Conservation (phyloP, 2,329 filamentous ascomycete species). For the Fusarium euwallaceae region DNA sequence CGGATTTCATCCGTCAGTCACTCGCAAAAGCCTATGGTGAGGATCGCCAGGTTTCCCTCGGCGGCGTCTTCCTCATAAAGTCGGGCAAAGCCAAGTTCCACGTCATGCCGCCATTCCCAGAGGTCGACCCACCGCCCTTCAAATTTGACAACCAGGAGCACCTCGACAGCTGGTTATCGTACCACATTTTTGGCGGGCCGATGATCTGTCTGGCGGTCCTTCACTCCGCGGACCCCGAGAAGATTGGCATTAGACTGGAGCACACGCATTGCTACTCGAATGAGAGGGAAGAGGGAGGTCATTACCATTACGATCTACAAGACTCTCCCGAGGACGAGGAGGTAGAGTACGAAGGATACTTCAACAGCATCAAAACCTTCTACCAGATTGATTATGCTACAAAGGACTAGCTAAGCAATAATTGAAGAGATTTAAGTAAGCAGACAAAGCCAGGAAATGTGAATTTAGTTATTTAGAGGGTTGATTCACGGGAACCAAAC, state of each 20-base stretch:
- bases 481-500: too few species aligned
- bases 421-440: too few species aligned
- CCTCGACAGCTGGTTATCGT: slow-evolving; percentile 56
- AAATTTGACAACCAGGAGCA: slow-evolving; percentile 35
- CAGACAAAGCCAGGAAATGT: too few species aligned
- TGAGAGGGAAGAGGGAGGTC: slow-evolving; percentile 52
- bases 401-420: too few species aligned
- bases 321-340: slow-evolving; percentile 38
- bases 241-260: slow-evolving; percentile 58
- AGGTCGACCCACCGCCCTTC: slow-evolving; percentile 46
- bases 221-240: slow-evolving; percentile 56
- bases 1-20: slow-evolving; percentile 49
- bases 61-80: slow-evolving; percentile 57
- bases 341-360: slow-evolving; percentile 62
- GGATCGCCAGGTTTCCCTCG: slow-evolving; percentile 52
- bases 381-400: too few species aligned
- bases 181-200: slow-evolving; percentile 53
- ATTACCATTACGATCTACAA: slow-evolving; percentile 59
- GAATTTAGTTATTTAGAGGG: too few species aligned
- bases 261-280: slow-evolving; percentile 61
- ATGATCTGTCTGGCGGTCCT: slow-evolving; percentile 57
- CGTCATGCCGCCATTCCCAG: slow-evolving; percentile 61
- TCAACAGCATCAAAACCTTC: slow-evolving; percentile 49
- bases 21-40: slow-evolving; percentile 51
- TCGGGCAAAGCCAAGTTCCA: slow-evolving; percentile 54